Evolutionary conservation across 2,329 filamentous ascomycete species (phyloP).

Genomic region (Nigrograna mackinnonii): DNA sequence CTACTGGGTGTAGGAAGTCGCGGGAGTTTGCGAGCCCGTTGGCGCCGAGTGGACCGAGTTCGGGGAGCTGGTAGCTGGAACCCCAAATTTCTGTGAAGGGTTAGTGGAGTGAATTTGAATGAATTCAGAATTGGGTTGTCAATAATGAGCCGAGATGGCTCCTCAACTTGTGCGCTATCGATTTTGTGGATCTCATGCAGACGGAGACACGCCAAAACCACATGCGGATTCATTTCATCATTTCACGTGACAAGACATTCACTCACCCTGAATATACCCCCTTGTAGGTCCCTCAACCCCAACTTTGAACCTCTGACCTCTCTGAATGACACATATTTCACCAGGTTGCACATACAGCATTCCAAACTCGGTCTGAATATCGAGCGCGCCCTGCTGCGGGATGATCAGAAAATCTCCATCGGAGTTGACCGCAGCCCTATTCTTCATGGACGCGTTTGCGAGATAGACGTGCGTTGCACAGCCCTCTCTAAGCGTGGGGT

Average conservation of each 20-base stretch:
- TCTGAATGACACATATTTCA: conserved; percentile 76
- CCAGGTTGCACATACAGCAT: conserved; percentile 74
- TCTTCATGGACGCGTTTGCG: conserved; percentile 40
- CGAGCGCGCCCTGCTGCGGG: conserved; percentile 72
- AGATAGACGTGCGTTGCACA: conserved; percentile 39
- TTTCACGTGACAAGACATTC: background rate
- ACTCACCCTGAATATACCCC: conserved; percentile 69
- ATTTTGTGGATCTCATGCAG: too few species aligned
- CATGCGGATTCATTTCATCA: too few species aligned
- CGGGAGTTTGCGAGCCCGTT: conserved; percentile 45
- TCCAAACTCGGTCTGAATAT: conserved; percentile 79
- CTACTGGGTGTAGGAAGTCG: conserved; percentile 76
- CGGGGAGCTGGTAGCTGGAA: conserved; percentile 41
- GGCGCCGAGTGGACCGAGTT: conserved; percentile 42
- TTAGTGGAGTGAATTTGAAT: too few species aligned
- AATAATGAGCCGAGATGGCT: too few species aligned
- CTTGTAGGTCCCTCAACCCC: conserved; percentile 65
- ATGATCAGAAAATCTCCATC: conserved; percentile 81
- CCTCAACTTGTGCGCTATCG: too few species aligned
- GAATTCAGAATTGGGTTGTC: too few species aligned
- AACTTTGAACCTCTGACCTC: conserved; percentile 75
- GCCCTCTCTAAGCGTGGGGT: conserved; percentile 40
- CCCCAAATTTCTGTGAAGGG: conserved; percentile 39
- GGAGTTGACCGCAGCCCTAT: conserved; percentile 55
- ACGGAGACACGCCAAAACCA: too few species aligned